Percentiles rank a stretch among this genome's conserved stretches.
Evolutionary conservation across 2,329 filamentous ascomycete species (phyloP).

Genomic region (Clarireedia paspali): DNA sequence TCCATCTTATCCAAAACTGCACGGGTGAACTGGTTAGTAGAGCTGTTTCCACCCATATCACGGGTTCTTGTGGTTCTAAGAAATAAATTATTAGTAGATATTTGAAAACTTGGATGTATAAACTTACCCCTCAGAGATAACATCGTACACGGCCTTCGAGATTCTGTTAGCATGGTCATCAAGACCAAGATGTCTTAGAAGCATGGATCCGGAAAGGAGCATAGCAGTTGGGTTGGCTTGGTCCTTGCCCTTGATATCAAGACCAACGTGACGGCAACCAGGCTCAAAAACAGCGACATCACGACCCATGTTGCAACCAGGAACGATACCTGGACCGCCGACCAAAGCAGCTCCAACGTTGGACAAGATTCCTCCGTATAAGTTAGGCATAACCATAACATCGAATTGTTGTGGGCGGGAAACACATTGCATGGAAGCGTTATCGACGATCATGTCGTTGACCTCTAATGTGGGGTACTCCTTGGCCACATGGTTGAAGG

Average conservation of each 20-base stretch:
- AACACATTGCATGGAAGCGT: slow-evolving; percentile 98
- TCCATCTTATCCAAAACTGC: slow-evolving; percentile 97
- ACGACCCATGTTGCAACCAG: slow-evolving; percentile 98
- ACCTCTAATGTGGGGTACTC: slow-evolving; percentile 93
- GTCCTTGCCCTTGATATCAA: slow-evolving; percentile 99
- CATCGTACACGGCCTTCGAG: slow-evolving; percentile 71
- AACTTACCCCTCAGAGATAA: slow-evolving; percentile 81
- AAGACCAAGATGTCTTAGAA: slow-evolving; percentile 91
- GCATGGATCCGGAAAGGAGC: slow-evolving; percentile 92
- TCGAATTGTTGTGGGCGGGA: slow-evolving; percentile 96
- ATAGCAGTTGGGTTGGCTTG: slow-evolving; percentile 97
- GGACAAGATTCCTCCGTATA: slow-evolving; percentile 97
- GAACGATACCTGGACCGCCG: slow-evolving; percentile 92
- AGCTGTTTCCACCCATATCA: slow-evolving; percentile 89
- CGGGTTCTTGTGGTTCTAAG: slow-evolving; percentile 75
- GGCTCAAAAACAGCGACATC: slow-evolving; percentile 98
- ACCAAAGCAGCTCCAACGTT: slow-evolving; percentile 98
- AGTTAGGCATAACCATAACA: slow-evolving; percentile 99
- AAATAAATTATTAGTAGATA: slow-evolving; percentile 25
- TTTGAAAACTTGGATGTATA: neutral
- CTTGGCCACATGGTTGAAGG: slow-evolving; percentile 87
- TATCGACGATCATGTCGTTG: slow-evolving; percentile 99
- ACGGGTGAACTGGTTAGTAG: slow-evolving; percentile 90
- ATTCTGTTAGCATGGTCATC: slow-evolving; percentile 98
- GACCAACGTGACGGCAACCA: slow-evolving; percentile 96